These are phyloP conservation scores for Mycosarcoma maydis DNA, from an alignment of 1,284 basidiomycete genomes.

Conservation along the genomic window DNA sequence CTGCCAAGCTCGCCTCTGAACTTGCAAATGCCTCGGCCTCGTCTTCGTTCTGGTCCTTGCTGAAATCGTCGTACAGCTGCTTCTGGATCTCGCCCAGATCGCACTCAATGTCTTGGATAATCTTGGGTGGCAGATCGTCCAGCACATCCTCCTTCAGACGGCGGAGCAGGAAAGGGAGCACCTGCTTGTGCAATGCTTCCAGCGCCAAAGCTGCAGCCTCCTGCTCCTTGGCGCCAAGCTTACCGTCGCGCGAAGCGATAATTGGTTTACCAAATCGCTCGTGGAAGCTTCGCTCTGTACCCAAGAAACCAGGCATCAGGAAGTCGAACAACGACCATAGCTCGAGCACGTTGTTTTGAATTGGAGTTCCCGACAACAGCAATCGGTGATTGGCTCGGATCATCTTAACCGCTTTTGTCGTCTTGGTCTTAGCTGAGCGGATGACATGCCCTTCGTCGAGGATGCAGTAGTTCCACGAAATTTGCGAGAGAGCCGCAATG, in stretches of 20 bases:
- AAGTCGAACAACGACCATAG: conserved; percentile 99
- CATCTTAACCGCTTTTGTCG: conserved; percentile 94
- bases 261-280: conserved; percentile 97
- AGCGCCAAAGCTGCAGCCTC: conserved; percentile 85
- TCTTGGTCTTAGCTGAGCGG: conserved; percentile 97
- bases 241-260: conserved; percentile 91
- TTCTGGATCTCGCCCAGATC: conserved; percentile 77
- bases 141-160: conserved; percentile 97
- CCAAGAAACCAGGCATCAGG: conserved; percentile 98
- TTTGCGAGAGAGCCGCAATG: conserved; percentile 77
- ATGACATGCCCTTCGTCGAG: conserved; percentile 99
- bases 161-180: conserved; percentile 95
- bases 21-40: conserved; percentile 64
- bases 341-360: conserved; percentile 98
- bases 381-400: conserved; percentile 90
- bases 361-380: conserved; percentile 95
- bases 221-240: conserved; percentile 82
- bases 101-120: conserved; percentile 99
- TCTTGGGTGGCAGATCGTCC: conserved; percentile 95
- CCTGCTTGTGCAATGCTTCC: conserved; percentile 97
- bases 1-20: conserved; percentile 68
- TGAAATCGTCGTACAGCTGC: conserved; percentile 83
- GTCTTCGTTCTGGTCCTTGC: conserved; percentile 73
- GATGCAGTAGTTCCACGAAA: conserved; percentile 94
- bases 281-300: conserved; percentile 92